Base-by-base conservation (phyloP, 148 eudicot species). In the Persicaria tinctoria region DNA sequence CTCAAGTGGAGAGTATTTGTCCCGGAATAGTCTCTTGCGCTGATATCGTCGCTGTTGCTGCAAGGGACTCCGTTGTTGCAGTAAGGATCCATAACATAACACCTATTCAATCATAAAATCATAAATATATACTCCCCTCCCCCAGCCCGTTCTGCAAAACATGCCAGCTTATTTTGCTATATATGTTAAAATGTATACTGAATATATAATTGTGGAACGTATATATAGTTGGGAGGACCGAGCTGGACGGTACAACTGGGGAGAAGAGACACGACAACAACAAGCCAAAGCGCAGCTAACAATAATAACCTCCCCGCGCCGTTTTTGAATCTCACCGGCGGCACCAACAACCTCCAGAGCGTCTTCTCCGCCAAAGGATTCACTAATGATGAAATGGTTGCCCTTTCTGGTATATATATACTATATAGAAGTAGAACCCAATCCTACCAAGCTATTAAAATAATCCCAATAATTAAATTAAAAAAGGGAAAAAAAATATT, bases 191-290 rank as follows among this genome's bases (percentile, higher is more conserved):
- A 23, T 23, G 27, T 23, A 23, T 64, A 8, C 2, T 41, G 17
- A 4, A 13, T 51, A 51, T 62, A 62, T 51, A 2, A 73, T 17
- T 46, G 23, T 71, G 74, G 23, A 23, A 23, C 23, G 23, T 23
- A 23, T 23, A 23, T 54, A 8, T 59, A 75, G 78, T 47, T 75
- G 45, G 71, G 78, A 51, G 78, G 78, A 20, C 72, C 71, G 12
- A 75, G 57, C 16, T 75, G 72, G 72, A 75, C 57, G 5, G 78
- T 75, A 70, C 77, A 51, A 62, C 62, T 75, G n/a, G 77, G 77
- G 44, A 75, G 77, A 75, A 75, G 77, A 75, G 72, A 75, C 72
- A 23, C 78, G 18, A 64, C 78, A 48, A 75, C 78, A 18, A 60
- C 78, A 11, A 75, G 68, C 38, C 38, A 17, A 13, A 75, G 47